Base-by-base conservation (phyloP, 805 yeast genomes). In the Millerago galiae region DNA sequence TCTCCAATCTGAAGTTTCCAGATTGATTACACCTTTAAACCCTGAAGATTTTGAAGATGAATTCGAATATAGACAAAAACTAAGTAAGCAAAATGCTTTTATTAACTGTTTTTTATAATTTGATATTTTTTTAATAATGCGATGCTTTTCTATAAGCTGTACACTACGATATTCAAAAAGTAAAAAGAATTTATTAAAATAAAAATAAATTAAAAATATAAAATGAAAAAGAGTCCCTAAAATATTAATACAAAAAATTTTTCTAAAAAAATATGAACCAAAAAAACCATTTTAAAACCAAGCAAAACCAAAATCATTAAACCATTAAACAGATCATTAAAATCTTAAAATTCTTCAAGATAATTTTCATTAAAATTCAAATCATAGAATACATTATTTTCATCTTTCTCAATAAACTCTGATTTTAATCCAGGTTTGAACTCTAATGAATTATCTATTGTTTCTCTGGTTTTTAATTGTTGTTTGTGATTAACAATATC, bases 311-410 rank as follows among this genome's bases (percentile, higher is more conserved):
- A 28, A 3, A 28, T 6, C 12, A 28, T n/a, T 21, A 21, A 12
- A 28, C 10, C n/a, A 28, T 28, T 28, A 28, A 28, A 28, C 13
- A 28, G 13, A 28, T 12, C n/a, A 28, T 6, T 11, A 28, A 28
- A 12, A 18, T 33, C 18, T 13, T 12, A 31, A 34, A 40, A 40
- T 8, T 27, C 38, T 12, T 40, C 29, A 21, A 28, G n/a, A 28
- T 28, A 28, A 11, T 12, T n/a, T 28, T 28, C 31, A 28, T 40
- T 34, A 33, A 40, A 40, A 28, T 30, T 29, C 29, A 40, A 25
- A n/a, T 40, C 39, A 13, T 30, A 40, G 12, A 35, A 35, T 6
- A 40, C 38, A n/a, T 40, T 40, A 18, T 26, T 34, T 18, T 40
- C 43, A 15, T 40, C 39, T 13, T 35, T 34, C 15, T 27, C 31